Conservation (phyloP, 2,329 filamentous ascomycete genomes). For the Fusarium concolor region DNA sequence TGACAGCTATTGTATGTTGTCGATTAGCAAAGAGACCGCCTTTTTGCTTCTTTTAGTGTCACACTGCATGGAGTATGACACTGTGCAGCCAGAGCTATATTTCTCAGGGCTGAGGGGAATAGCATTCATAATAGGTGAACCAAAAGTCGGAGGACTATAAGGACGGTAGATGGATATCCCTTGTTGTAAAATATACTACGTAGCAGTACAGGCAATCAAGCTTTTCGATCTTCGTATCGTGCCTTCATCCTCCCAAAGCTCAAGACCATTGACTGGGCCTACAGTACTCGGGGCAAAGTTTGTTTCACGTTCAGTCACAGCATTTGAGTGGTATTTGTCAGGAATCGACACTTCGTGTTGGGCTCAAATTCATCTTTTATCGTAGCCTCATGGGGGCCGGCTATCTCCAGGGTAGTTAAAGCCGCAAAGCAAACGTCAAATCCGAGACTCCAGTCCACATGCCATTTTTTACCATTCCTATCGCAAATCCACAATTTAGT, state of each 20-base stretch:
- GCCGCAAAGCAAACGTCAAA: slow-evolving; percentile 53
- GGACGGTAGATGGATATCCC: too few species aligned
- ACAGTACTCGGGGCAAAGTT: not conserved
- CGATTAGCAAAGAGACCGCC: too few species aligned
- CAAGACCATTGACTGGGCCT: not conserved
- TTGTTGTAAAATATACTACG: too few species aligned
- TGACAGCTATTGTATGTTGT: slow-evolving; percentile 1
- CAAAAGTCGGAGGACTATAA: too few species aligned
- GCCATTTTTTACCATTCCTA: slow-evolving; percentile 49
- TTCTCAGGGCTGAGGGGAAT: too few species aligned
- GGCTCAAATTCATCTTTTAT: slow-evolving; percentile 54
- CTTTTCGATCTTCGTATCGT: too few species aligned
- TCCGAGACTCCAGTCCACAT: slow-evolving; percentile 57
- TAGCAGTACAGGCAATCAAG: not conserved
- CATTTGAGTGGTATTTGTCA: slow-evolving; percentile 1
- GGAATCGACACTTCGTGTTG: slow-evolving; percentile 47
- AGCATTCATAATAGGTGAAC: too few species aligned
- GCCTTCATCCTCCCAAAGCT: not conserved
- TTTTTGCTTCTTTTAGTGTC: too few species aligned
- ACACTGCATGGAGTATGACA: too few species aligned
- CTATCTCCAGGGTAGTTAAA: slow-evolving; percentile 51
- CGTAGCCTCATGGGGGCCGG: slow-evolving; percentile 51
- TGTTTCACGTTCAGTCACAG: slow-evolving; percentile 4
- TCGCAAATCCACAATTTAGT: slow-evolving; percentile 57
- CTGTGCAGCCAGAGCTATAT: too few species aligned